Base-by-base conservation (phyloP, 2,329 filamentous ascomycete genomes). In the Penicillium griseofulvum region DNA sequence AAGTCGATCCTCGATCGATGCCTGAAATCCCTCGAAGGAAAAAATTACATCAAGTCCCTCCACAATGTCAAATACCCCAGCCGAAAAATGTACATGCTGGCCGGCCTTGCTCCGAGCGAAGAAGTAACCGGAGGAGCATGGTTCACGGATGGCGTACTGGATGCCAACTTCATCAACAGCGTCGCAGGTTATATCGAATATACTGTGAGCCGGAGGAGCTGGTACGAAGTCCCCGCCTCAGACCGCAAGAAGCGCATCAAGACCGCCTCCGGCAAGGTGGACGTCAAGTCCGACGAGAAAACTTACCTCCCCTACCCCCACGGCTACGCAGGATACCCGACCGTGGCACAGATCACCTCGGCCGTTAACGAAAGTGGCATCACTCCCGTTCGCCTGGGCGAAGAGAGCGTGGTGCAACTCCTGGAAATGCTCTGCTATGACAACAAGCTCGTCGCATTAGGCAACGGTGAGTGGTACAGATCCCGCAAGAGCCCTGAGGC, bases 81-180 rank as follows among this genome's bases (percentile, higher is more conserved):
- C 63, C 89, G 94, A 71, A 96, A 96, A 76, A 96, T 96, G 83
- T 99, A 94, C 80, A 96, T 99, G 82, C 87, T 96, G 68, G 85
- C 87, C 51, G 87, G 87, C 59, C 83, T 99, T 57, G 85, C 86
- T 11, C 93, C 94, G 0, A 90, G 88, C 51, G 92, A 97, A 59
- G 89, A 94, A 58, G 90, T 95, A 44, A 96, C 91, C 0, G 94
- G 94, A 45, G 94, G 94, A 1, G 89, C 91, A 9, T 99, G 93
- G 90, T 97, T 94, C 72, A 92, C 90, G 8, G 91, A 96, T 60
- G 90, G 91, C 49, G 89, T 92, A 61, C 82, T 97, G 12, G 94
- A 99, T 74, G 87, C 89, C 61, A 89, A 88, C 55, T 90, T 99
- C 71, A 92, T 97, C 65, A 86, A 89, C 54, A 85, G 85, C 39